Conservation (phyloP, 2,329 filamentous ascomycete species). For the Bimuria novae-zelandiae region DNA sequence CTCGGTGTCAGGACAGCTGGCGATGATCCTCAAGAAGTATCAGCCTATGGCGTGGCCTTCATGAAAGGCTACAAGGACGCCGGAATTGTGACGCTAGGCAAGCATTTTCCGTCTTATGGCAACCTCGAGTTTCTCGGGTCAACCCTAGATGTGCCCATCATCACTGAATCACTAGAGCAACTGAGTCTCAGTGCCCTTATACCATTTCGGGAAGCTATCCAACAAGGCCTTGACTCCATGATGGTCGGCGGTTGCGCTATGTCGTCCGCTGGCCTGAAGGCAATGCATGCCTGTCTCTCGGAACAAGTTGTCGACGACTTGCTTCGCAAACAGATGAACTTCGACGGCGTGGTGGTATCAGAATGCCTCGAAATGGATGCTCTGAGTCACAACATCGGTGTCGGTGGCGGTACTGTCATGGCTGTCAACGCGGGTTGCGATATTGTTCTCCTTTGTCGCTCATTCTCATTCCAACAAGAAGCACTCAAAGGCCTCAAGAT, state of each 20-base stretch:
- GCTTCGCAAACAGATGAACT: slow-evolving; percentile 84
- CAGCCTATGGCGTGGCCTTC: slow-evolving; percentile 85
- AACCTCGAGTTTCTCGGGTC: slow-evolving; percentile 93
- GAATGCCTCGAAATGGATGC: slow-evolving; percentile 98
- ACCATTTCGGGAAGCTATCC: slow-evolving; percentile 88
- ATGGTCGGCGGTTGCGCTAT: slow-evolving; percentile 96
- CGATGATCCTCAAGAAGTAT: slow-evolving; percentile 94
- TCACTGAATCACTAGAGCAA: slow-evolving; percentile 92
- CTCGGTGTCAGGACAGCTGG: slow-evolving; percentile 87
- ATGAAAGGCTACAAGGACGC: slow-evolving; percentile 93
- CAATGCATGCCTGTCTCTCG: slow-evolving; percentile 91
- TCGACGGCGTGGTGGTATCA: slow-evolving; percentile 89
- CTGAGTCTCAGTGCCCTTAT: slow-evolving; percentile 89
- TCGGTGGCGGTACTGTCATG: slow-evolving; percentile 96
- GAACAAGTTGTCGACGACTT: slow-evolving; percentile 92
- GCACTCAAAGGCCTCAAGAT: slow-evolving; percentile 88
- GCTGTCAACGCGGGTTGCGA: slow-evolving; percentile 96
- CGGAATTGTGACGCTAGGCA: slow-evolving; percentile 85
- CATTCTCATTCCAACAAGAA: slow-evolving; percentile 86
- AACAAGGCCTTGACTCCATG: slow-evolving; percentile 86
- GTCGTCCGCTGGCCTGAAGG: slow-evolving; percentile 87
- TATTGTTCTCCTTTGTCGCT: slow-evolving; percentile 83
- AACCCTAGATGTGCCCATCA: slow-evolving; percentile 89
- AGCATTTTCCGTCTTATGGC: slow-evolving; percentile 95
- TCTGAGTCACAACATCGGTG: slow-evolving; percentile 92